Conservation (phyloP, 2,329 filamentous ascomycete species). For the Neophaeococcomyces mojaviensis region DNA sequence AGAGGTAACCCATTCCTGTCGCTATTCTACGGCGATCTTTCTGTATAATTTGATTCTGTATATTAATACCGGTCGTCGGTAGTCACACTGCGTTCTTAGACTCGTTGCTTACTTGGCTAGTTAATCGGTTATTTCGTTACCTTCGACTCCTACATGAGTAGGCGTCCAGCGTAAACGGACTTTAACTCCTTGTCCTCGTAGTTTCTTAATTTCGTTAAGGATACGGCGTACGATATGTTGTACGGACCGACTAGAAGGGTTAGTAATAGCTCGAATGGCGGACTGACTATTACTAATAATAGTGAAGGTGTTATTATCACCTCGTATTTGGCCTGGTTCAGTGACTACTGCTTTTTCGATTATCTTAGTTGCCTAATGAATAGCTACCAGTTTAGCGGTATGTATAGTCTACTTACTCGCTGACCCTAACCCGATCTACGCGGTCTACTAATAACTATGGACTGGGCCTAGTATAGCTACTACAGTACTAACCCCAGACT, state of each 20-base stretch:
- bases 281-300: conserved; percentile 12
- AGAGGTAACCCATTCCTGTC: conserved; percentile 7
- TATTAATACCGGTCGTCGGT: conserved; percentile 7
- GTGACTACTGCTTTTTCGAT: conserved; percentile 8
- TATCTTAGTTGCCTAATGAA: conserved; percentile 18
- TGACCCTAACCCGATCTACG: conserved; percentile 10
- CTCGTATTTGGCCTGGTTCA: conserved; percentile 3
- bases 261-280: conserved; percentile 10
- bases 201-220: not conserved
- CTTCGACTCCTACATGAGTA: conserved; percentile 6
- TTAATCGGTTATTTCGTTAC: conserved; percentile 11
- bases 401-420: conserved; percentile 20
- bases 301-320: not conserved
- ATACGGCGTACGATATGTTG: conserved; percentile 10
- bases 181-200: conserved; percentile 9
- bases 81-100: conserved; percentile 7
- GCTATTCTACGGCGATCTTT: conserved; percentile 10
- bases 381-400: conserved; percentile 20
- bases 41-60: not conserved
- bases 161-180: conserved; percentile 9
- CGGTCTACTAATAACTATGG: not conserved
- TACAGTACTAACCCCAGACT: conserved; percentile 16
- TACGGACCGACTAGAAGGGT: conserved; percentile 7
- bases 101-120: conserved; percentile 11
- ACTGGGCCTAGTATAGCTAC: conserved; percentile 12